These are phyloP conservation scores for Penicillium coffeae DNA, from an alignment of 495 filamentous ascomycete species.

Conservation along the genomic window DNA sequence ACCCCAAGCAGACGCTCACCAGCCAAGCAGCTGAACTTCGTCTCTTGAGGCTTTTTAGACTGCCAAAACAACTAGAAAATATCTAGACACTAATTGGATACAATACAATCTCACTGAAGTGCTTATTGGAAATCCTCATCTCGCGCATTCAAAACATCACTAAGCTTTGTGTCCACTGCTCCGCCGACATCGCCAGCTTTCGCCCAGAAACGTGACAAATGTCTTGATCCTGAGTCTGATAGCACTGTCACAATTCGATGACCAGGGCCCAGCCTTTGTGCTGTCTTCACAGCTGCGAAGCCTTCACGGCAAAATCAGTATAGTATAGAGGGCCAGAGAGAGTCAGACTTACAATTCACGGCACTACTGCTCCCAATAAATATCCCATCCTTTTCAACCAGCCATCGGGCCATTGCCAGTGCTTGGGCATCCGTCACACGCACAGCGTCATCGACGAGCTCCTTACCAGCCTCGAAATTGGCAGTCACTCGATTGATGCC, in stretches of 20 bases:
- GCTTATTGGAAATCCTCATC: slow-evolving; percentile 31
- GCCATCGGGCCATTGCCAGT: slow-evolving; percentile 85
- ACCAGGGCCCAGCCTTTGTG: slow-evolving; percentile 68
- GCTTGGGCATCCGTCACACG: slow-evolving; percentile 91
- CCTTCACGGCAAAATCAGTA: slow-evolving; percentile 32
- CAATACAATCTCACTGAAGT: slow-evolving; percentile 1
- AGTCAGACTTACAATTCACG: slow-evolving; percentile 71
- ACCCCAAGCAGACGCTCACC: slow-evolving; percentile 9
- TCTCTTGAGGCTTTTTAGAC: too few species aligned
- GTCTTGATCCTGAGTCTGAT: slow-evolving; percentile 86
- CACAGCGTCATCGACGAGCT: slow-evolving; percentile 84
- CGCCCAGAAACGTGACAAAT: slow-evolving; percentile 94
- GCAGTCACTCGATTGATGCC: slow-evolving; percentile 88
- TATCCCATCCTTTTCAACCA: slow-evolving; percentile 94
- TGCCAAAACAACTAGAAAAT: too few species aligned
- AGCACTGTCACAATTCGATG: slow-evolving; percentile 85
- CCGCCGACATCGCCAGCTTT: slow-evolving; percentile 67
- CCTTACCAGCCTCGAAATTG: slow-evolving; percentile 84
- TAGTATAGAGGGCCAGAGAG: neutral
- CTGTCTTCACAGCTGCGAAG: slow-evolving; percentile 80
- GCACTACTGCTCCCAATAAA: slow-evolving; percentile 92
- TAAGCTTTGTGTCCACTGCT: slow-evolving; percentile 46
- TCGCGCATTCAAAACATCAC: slow-evolving; percentile 47
- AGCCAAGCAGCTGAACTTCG: slow-evolving; percentile 1
- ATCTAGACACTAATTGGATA: too few species aligned